Base-by-base conservation (phyloP, 225 moss, liverwort and hornwort genomes). In the Polytrichum commune region DNA sequence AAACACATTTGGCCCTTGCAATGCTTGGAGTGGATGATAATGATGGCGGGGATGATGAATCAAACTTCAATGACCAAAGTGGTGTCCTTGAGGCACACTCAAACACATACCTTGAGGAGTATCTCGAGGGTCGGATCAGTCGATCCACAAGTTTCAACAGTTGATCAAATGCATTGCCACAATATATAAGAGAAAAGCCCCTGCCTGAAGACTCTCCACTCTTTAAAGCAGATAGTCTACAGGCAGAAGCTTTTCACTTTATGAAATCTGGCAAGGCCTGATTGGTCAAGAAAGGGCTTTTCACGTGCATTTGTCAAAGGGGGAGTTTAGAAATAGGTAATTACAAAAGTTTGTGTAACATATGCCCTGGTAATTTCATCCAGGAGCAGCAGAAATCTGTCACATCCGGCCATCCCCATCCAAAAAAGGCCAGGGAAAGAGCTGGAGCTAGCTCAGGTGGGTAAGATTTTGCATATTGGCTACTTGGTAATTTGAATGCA, bases 1-100 rank as follows among this genome's bases (percentile, higher is more conserved):
- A 69, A 72, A 80, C 85, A 22, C 84, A 88, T 61, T 69, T 88
- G 58, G 88, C 88, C 53, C 80, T 88, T 32, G 88, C 88, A 27
- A 88, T 88, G 88, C 79, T 88, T 16, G 88, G 88, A 8, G 82
- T 88, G 35, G 88, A 88, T 32, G 83, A 85, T 19, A 56, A 30
- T 38, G 69, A 46, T 19, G 85, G 84, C 46, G 65, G 28, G 18
- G 85, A 87, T 29, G 80, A 82, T 26, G 84, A 77, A 66, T 80
- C 85, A 30, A 80, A 77, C 72, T 58, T 69, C 65, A 71, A 79
- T 35, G 81, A 79, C 29, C 81, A 77, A 68, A 85, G 88, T 18
- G 84, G 75, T 32, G 54, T 64, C 35, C 82, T 88, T 9, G 69
- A 54, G 38, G 79, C 85, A 16, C 88, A 88, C 71, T 88, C 84